Percentiles rank a stretch among this genome's conserved stretches.
Conservation (phyloP, 208 protist species). For the Crithidia fasciculata region DNA sequence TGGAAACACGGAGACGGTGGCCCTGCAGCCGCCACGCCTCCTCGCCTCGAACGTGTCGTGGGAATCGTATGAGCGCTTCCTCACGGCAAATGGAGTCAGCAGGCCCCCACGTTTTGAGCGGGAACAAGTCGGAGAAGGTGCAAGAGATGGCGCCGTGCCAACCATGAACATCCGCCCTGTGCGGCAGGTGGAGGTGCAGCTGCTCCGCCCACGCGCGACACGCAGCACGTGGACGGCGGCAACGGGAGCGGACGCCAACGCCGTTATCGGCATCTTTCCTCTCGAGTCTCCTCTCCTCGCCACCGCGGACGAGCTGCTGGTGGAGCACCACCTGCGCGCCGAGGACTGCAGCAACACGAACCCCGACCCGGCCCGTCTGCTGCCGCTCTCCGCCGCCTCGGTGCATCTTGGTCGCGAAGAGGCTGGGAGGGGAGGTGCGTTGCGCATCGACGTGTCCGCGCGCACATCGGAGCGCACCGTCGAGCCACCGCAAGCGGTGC, state of each 20-base stretch:
- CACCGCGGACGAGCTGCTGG: conserved; percentile 39
- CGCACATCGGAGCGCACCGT: not conserved
- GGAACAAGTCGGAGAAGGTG: no score
- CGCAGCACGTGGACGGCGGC: conserved; percentile 22
- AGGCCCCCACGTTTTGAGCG: no score
- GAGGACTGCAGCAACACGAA: conserved; percentile 16
- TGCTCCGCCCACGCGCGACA: conserved; percentile 35
- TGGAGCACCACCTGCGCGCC: conserved; percentile 26
- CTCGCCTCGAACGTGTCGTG: conserved; percentile 23
- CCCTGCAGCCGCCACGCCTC: conserved; percentile 10
- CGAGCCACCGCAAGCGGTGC: not conserved
- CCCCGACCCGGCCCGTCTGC: conserved; percentile 15
- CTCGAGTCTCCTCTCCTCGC: conserved; percentile 24
- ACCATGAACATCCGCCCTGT: not conserved
- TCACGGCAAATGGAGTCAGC: not conserved
- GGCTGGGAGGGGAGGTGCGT: not conserved
- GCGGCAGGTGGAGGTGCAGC: conserved; percentile 31
- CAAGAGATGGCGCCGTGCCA: not conserved
- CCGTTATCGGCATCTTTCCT: conserved; percentile 27
- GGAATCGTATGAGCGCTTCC: conserved; percentile 9
- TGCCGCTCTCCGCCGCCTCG: conserved; percentile 10
- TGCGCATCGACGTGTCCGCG: conserved; percentile 17
- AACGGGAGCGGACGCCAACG: not conserved
- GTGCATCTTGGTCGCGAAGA: not conserved
- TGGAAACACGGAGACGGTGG: not conserved